Evolutionary conservation across 331 rosid species (phyloP).

Genomic region (Quercus lobata): DNA sequence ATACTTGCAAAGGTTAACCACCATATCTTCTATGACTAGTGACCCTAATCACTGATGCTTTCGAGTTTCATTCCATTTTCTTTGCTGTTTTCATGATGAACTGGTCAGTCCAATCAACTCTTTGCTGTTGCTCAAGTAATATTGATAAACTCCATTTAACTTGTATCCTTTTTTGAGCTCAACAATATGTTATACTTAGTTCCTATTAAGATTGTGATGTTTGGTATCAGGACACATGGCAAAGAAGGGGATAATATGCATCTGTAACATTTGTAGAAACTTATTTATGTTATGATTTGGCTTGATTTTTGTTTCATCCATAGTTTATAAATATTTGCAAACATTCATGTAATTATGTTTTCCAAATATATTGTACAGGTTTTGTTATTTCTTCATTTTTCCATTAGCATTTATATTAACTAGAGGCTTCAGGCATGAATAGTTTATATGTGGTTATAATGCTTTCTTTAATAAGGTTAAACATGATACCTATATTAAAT

Average conservation of each 20-base stretch:
- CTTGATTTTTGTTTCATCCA: background rate
- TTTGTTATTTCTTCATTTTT: background rate
- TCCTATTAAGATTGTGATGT: background rate
- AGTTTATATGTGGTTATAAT: background rate
- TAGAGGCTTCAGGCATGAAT: background rate
- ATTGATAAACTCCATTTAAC: background rate
- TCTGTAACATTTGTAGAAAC: background rate
- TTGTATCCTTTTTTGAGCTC: background rate
- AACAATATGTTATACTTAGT: background rate
- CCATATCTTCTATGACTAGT: too few species aligned
- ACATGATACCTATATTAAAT: background rate
- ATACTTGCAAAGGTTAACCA: slow-evolving; percentile 58
- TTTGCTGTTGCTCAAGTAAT: background rate
- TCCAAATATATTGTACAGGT: background rate
- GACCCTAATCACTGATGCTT: background rate
- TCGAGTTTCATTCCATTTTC: background rate
- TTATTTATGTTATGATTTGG: background rate
- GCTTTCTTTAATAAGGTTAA: background rate
- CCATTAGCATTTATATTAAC: background rate
- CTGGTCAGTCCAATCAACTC: background rate
- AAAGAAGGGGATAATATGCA: background rate
- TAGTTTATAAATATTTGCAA: background rate
- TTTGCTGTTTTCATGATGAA: background rate
- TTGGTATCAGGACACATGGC: background rate
- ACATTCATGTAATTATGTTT: background rate